A percentile compares a stretch with the other conserved stretches of the same genome.
Evolutionary conservation across 257 asterid genomes (phyloP).

Genomic region (Solanum dulcamara): DNA sequence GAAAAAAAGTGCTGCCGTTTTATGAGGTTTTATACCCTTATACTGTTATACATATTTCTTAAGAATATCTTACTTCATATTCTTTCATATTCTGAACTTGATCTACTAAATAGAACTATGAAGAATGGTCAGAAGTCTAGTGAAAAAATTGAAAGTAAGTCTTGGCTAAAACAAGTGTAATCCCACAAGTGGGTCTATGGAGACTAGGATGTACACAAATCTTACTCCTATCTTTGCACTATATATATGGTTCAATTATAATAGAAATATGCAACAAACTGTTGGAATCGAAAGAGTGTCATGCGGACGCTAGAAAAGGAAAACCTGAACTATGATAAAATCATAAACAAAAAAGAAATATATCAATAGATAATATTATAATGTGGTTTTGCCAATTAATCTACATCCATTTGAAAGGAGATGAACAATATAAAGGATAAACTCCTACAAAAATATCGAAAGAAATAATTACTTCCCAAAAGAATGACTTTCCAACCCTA

Average conservation of each 20-base stretch:
- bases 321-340: neutral
- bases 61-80: neutral
- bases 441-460: neutral
- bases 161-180: neutral
- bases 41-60: neutral
- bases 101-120: neutral
- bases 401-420: neutral
- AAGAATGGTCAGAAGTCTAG: neutral
- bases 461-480: neutral
- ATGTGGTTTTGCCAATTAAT: neutral
- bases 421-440: neutral
- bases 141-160: neutral
- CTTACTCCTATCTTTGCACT: neutral
- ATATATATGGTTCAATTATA: neutral
- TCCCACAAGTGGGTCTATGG: neutral
- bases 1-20: neutral
- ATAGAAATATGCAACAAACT: neutral
- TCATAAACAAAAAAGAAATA: neutral
- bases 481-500: neutral
- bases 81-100: neutral
- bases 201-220: neutral
- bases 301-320: neutral
- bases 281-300: neutral
- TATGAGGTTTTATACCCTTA: neutral
- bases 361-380: neutral